Conservation (phyloP, 768 basidiomycete species). For the Boletus rubroflammeus region DNA sequence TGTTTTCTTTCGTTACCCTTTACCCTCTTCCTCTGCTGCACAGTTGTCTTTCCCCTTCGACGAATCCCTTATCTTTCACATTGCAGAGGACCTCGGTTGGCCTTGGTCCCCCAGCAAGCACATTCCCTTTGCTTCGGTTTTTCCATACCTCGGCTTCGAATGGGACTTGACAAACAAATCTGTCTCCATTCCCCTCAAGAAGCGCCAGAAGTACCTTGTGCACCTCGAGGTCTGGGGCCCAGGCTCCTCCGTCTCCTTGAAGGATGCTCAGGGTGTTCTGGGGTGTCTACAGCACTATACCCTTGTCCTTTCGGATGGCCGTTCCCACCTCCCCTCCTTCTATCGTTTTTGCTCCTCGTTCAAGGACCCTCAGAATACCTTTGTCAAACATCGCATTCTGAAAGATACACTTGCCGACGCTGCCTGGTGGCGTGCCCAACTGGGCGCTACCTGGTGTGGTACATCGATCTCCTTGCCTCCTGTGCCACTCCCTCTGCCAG, state of each 20-base stretch:
- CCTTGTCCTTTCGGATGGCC: background rate
- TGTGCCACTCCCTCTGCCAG: too few species aligned
- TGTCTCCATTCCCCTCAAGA: background rate
- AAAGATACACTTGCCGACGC: background rate
- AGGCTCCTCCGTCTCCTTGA: background rate
- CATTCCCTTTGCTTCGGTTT: background rate
- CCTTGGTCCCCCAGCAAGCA: background rate
- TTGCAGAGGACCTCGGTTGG: background rate
- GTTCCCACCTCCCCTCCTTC: background rate
- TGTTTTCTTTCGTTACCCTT: too few species aligned
- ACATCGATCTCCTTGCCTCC: too few species aligned
- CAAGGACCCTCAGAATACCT: background rate
- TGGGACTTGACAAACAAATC: background rate
- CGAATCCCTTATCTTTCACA: background rate
- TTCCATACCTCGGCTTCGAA: background rate
- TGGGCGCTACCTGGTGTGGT: background rate
- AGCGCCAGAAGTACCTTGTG: background rate
- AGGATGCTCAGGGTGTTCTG: background rate
- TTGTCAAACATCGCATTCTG: background rate
- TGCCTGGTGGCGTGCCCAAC: background rate
- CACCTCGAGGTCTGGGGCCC: background rate
- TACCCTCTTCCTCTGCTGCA: too few species aligned
- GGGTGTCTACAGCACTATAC: background rate
- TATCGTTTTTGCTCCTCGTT: background rate
- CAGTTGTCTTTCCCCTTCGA: background rate